Base-by-base conservation (phyloP, 1,284 basidiomycete genomes). In the Fomes fomentarius region DNA sequence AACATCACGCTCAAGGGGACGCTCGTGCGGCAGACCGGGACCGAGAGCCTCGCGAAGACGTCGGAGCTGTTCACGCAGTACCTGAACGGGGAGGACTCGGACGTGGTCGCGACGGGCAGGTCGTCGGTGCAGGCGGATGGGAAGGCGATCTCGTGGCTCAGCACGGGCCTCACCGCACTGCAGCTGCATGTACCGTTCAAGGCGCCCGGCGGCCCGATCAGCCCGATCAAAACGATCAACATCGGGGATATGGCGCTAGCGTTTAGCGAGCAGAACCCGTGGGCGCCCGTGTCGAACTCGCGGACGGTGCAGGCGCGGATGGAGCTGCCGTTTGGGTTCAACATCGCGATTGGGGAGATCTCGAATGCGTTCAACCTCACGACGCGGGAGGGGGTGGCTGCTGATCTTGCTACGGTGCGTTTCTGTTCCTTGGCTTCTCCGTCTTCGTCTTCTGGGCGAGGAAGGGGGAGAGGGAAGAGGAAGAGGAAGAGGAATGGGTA, bases 271-370 rank as follows among this genome's bases (percentile, higher is more conserved):
- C 67, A 74, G n/a, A 70, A 71, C 1, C 79, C 87, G 31, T 92
- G 85, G 82, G 70, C 73, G 19, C 90, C 89, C 0, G 69, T 70
- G 26, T 74, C 82, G 7, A 76, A 80, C 54, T 89, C 85, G 61
- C 76, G 79, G 58, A 76, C 79, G 9, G 79, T 92, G 21, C 76
- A 78, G 28, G 90, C 87, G 12, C 69, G 69, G 31, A 74, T 93
- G 59, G 60, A 54, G 50, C 71, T 93, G 49, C 91, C 90, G 26
- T 93, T 93, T 62, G 91, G 90, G n/a, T 92, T 93, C 71, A 73
- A 74, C 24, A 48, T 92, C 12, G 71, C 75, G n/a, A 84, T 93
- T 49, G 78, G 77, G 26, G 69, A 84, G 62, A 89, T 92, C 28
- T 73, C 81, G 66, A 92, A 91, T 67, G 74, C 76, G 52, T 87